Evolutionary conservation across 208 protist genomes (phyloP), one percentile per base, ranked within the genome.

Genomic region (Strigomonas galati): DNA sequence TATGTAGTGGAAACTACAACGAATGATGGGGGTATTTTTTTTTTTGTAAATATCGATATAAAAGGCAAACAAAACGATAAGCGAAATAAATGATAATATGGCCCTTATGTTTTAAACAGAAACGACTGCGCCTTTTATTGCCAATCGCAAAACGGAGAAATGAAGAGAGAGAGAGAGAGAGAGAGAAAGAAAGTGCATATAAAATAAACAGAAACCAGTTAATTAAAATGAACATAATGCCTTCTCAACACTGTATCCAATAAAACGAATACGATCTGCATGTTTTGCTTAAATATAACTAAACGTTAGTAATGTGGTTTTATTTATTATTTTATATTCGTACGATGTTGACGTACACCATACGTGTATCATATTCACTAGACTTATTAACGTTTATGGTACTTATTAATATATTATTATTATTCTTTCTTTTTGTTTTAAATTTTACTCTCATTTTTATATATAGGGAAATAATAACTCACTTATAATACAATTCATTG

Each of bases 371-470:
- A n/a, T 52, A 24, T 15, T 44, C 37, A 9, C 43, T 27, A 55
- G 4, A 19, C 14, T 59, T 48, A 30, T 76, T 40, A 58, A 26
- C 27, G 56, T 72, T 49, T 63, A 40, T 28, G n/a, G 24, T 35
- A 32, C 30, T 58, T 67, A 44, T 58, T 58, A 19, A 3, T 58
- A 5, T 58, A 31, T 32, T 24, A n/a, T 58, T 67, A 26, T 58
- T 58, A 30, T 30, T 40, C 30, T 5, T 30, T 31, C n/a, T 58
- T 49, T 58, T 23, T 52, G 19, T 37, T 23, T 52, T 51, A 10
- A 54, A 37, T 64, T 24, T 31, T 51, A 7, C 7, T 27, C 9
- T 10, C 37, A 10, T 56, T 56, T 48, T 32, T 27, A 6, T 44
- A 44, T 14, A 6, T 14, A 44, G 14, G 14, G 37, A 70, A 40